phyloP scores from a whole-genome alignment of 441 rosid species.

The Syzygium syzygioides region DNA sequence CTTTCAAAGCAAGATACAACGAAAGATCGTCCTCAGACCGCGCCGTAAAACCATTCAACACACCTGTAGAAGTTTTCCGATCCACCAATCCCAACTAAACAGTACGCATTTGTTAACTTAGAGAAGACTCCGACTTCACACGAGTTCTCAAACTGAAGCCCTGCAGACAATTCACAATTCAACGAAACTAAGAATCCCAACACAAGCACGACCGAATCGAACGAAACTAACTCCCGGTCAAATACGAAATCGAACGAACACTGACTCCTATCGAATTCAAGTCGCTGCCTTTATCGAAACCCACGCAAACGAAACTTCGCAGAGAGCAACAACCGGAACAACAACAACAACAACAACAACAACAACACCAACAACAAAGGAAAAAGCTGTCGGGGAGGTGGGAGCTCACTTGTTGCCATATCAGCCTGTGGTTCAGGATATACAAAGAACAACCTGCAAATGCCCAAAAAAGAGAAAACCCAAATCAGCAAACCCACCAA shows the following conservation, averaged over 20 bases:
- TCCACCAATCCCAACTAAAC: conserved; percentile 89
- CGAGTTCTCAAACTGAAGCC: conserved; percentile 88
- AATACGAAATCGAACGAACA: not conserved
- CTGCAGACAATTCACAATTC: conserved; percentile 20
- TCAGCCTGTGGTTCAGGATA: not conserved
- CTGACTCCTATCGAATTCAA: not conserved
- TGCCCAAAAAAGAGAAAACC: not conserved
- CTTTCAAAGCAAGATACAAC: not conserved
- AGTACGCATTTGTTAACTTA: conserved; percentile 95
- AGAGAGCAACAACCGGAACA: not conserved
- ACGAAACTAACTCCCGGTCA: not conserved
- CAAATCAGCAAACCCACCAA: not conserved
- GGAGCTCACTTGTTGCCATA: not conserved
- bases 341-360: not conserved
- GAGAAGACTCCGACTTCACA: conserved; percentile 94
- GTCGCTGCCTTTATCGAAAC: not conserved
- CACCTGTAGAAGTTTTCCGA: conserved; percentile 92
- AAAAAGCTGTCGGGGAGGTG: not conserved
- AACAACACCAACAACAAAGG: not conserved
- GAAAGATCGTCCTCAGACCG: not conserved
- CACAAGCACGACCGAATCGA: not conserved
- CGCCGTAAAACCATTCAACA: not conserved
- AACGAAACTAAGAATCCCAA: not conserved
- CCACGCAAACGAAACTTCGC: not conserved
- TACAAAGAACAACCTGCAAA: not conserved